Evolutionary conservation across 2,329 filamentous ascomycete genomes (phyloP), one percentile per base, ranked within the genome.

Genomic region (Aspergillus thermomutatus): DNA sequence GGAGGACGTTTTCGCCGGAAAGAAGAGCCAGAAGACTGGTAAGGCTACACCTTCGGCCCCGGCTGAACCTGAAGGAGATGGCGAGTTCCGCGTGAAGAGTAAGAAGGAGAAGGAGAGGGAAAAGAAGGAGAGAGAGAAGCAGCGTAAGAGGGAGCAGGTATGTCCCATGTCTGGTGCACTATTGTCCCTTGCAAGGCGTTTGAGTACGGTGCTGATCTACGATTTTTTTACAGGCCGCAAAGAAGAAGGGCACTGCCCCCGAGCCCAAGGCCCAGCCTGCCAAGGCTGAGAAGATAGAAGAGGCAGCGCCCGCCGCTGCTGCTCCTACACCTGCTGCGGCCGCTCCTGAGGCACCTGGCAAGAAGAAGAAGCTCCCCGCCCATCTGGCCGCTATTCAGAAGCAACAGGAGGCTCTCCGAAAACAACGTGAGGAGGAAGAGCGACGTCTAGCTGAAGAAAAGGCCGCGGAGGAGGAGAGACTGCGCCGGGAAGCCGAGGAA

Each of bases 31-130:
- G 54, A 72, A 72, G 64, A 60, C 64, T 31, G 61, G 82, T 49
- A 84, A 84, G 77, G 82, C 74, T 72, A 81, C 72, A 51, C 68
- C 73, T 51, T 76, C 67, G 73, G 81, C 79, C 61, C 74, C 79
- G 49, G 73, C 75, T 14, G 69, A 64, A 34, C 62, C 61, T n/a
- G 66, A 67, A 19, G 82, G 80, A 2, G 81, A 81, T 19, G 81
- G 77, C 10, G 82, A 80, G 3, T 88, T 88, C 47, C 84, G 87
- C 54, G 82, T 97, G 50, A 87, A 97, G 79, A 96, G 91, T 41
- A 99, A 97, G 84, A 94, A 95, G 57, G 92, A 99, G 80, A 99
- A 99, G 80, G 94, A 99, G 75, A 96, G 91, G 77, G 83, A 93
- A 70, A 97, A 93, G 83, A 99, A 97, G 80, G 94, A 99, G 80